These are phyloP conservation scores for Wickerhamomyces sydowiorum DNA, from an alignment of 805 yeast genomes.

Conservation along the genomic window DNA sequence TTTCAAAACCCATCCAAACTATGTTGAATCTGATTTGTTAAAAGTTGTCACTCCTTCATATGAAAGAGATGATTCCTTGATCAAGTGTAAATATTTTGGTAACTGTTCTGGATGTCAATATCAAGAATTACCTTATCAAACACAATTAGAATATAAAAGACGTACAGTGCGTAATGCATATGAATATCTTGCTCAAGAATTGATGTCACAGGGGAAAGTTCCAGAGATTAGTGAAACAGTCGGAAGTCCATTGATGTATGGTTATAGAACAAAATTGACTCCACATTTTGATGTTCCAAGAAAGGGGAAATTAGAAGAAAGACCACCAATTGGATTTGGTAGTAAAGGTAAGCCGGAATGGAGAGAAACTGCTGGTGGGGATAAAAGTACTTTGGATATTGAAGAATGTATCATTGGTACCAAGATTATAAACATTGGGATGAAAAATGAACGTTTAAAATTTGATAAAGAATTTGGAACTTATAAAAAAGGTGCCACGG, in stretches of 20 bases:
- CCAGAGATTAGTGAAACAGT: conserved; percentile 64
- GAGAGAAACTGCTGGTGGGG: conserved; percentile 55
- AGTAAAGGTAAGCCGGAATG: conserved; percentile 73
- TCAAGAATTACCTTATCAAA: conserved; percentile 68
- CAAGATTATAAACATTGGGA: conserved; percentile 63
- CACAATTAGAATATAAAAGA: conserved; percentile 69
- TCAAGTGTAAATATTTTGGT: conserved; percentile 81
- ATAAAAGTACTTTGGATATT: conserved; percentile 68
- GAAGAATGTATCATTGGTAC: conserved; percentile 95
- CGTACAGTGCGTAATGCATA: conserved; percentile 79
- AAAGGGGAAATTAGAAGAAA: conserved; percentile 31
- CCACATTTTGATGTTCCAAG: conserved; percentile 90
- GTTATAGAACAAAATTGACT: conserved; percentile 88
- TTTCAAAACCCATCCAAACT: conserved; percentile 70
- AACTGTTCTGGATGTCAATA: conserved; percentile 94
- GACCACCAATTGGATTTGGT: conserved; percentile 87
- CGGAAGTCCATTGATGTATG: conserved; percentile 69
- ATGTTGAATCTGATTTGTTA: conserved; percentile 71
- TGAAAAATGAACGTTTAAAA: conserved; percentile 58
- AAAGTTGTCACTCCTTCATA: conserved; percentile 38
- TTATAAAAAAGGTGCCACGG: conserved; percentile 78
- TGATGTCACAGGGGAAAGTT: conserved; percentile 35
- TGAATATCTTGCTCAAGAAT: conserved; percentile 61
- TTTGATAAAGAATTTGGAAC: conserved; percentile 40
- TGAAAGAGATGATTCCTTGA: conserved; percentile 48